Evolutionary conservation across 2,329 filamentous ascomycete genomes (phyloP), one percentile per base, ranked within the genome.

Genomic region (Bipolaris zeicola): DNA sequence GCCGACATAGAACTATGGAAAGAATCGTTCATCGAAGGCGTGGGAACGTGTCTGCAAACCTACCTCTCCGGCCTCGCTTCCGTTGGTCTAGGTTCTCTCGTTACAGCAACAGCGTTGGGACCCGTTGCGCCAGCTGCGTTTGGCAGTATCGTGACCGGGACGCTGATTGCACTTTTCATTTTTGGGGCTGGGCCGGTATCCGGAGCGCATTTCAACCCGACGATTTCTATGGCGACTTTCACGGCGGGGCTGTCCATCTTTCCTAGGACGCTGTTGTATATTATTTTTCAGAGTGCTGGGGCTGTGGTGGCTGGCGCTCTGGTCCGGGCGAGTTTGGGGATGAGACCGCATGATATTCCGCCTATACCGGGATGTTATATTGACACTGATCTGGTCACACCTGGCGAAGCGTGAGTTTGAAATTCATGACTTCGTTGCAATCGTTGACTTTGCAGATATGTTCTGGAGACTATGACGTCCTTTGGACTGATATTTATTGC

Each of bases 141-240:
- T 55, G 75, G 71, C 14, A 74, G 76, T 13, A 67, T 81, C 36
- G 72, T 73, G 53, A 82, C 77, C 73, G 10, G 59, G 79, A 20
- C 26, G n/a, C 61, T 81, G 44, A 68, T 83, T 14, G 69, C 81
- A 0, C 63, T 82, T 1, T 80, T 84, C 63, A 82, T 85, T 44
- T 83, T 79, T 60, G 78, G 78, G 7, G 79, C 80, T 13, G 79
- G 76, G 4, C 78, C 81, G 0, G 78, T 79, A 0, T 81, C 79
- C 3, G 66, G 83, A 37, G 82, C 79, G 1, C 83, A 85, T 62
- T 68, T 85, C 52, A 85, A 83, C 60, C 82, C 82, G 1, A 70
- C 80, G 31, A 83, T 85, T 57, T 84, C 82, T 0, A 77, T 85
- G 44, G 77, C 80, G 2, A 83, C 82, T 2, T 80, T 85, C 56